Evolutionary conservation across 306 rosid genomes (phyloP), one percentile per base, ranked within the genome.

Genomic region (Amphicarpaea edgeworthii): DNA sequence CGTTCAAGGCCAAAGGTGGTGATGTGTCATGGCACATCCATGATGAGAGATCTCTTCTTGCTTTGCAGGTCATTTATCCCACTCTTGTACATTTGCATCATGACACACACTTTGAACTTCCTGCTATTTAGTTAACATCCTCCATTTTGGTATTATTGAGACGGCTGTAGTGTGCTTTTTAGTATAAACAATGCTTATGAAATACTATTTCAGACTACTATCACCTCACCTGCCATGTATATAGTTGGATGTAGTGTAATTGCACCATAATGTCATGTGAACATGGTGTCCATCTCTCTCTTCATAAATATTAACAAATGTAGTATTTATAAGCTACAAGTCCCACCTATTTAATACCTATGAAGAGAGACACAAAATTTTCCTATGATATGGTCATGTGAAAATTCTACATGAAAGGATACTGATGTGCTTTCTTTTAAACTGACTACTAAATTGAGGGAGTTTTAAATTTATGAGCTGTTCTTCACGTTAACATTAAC

Each of bases 21-120:
- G 93, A 92, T 73, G 96, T 92, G 76, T 90, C 96, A 2, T 92
- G 97, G 97, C 93, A 90, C 79, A 90, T 92, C 81, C 96, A 92
- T 76, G 97, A 92, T 71, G 97, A 90, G 85, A 87, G 97, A 80
- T 92, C 97, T 57, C 97, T 92, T 70, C 89, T 92, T 58, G 96
- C 97, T 50, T 86, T 92, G 16, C 96, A 92, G 96, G 97, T 89
- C 54, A 77, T 11, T 62, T 41, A 63, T 75, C 72, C 23, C 45
- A 20, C 71, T 49, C 70, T 40, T 32, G 40, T 58, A 43, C 30
- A 77, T 76, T 41, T 58, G 34, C 38, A 41, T 82, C 64, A 54
- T 59, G 21, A 15, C 65, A 62, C 65, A 62, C 42, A 47, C 30
- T 58, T 46, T 75, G 15, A 45, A 67, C 54, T 53, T 32, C 42